Conservation (phyloP, 148 eudicot genomes). For the Spergularia marina region DNA sequence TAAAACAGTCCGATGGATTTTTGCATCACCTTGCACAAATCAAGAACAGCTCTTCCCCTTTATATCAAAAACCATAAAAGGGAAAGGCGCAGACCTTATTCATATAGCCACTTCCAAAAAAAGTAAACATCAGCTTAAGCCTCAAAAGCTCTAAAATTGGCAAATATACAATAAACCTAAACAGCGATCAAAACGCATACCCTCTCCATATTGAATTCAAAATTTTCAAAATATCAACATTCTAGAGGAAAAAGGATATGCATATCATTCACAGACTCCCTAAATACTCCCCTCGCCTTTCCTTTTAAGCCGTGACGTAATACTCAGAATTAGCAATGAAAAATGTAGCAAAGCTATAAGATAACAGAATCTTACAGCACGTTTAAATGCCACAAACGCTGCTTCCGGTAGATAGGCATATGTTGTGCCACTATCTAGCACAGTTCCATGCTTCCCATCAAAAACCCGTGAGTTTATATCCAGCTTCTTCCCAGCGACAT, state of each 20-base stretch:
- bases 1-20: background rate
- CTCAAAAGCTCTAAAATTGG: background rate
- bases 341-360: slow-evolving; percentile 17
- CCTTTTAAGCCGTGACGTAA: background rate
- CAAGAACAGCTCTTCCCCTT: background rate
- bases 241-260: background rate
- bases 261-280: background rate
- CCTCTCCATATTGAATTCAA: background rate
- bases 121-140: background rate
- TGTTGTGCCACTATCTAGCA: slow-evolving; percentile 91
- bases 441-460: slow-evolving; percentile 87
- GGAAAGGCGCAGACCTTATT: too few relatives aligned
- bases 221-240: background rate
- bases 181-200: background rate
- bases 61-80: too few relatives aligned
- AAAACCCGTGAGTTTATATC: slow-evolving; percentile 56
- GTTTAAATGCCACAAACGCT: slow-evolving; percentile 72
- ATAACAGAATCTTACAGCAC: slow-evolving; percentile 62
- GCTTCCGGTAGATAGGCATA: slow-evolving; percentile 87
- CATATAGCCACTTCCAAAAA: too few relatives aligned
- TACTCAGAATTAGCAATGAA: slow-evolving; percentile 9
- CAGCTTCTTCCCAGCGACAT: slow-evolving; percentile 80
- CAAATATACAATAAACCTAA: background rate
- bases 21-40: background rate
- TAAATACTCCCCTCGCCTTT: background rate